A percentile compares a stretch with the other conserved stretches of the same genome.
Evolutionary conservation across 1,139 yeast species (phyloP).

Genomic region (Yarrowia galli): DNA sequence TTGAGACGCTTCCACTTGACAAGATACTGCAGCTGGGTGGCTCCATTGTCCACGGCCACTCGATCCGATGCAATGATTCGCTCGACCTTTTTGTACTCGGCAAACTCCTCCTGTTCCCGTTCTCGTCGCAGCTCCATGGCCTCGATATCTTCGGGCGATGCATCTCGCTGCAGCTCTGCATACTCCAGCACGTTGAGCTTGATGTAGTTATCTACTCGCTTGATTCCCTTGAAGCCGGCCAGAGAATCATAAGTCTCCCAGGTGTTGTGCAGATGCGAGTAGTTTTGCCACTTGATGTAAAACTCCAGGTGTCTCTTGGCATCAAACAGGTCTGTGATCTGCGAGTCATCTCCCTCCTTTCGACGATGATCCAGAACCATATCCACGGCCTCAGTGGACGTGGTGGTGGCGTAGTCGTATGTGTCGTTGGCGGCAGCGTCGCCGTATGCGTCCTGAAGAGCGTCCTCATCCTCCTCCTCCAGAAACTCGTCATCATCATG

Average conservation of each 20-base stretch:
- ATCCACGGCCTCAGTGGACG: slow-evolving; percentile 54
- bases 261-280: slow-evolving; percentile 92
- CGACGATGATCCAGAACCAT: slow-evolving; percentile 50
- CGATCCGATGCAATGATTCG: slow-evolving; percentile 90
- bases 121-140: slow-evolving; percentile 92
- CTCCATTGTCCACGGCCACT: slow-evolving; percentile 63
- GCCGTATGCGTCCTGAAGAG: slow-evolving; percentile 38
- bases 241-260: slow-evolving; percentile 82
- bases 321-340: slow-evolving; percentile 45
- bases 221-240: slow-evolving; percentile 69
- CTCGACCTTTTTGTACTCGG: slow-evolving; percentile 85
- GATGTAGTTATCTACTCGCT: slow-evolving; percentile 89
- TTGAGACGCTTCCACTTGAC: slow-evolving; percentile 94
- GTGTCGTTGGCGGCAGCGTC: slow-evolving; percentile 49
- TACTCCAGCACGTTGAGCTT: slow-evolving; percentile 77
- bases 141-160: slow-evolving; percentile 90
- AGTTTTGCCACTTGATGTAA: slow-evolving; percentile 83
- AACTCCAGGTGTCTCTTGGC: slow-evolving; percentile 48
- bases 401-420: slow-evolving; percentile 50
- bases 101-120: slow-evolving; percentile 80
- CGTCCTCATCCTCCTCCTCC: slow-evolving; percentile 47
- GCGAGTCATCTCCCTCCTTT: slow-evolving; percentile 43
- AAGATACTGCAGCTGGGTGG: slow-evolving; percentile 74
- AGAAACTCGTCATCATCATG: slow-evolving; percentile 68
- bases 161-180: slow-evolving; percentile 76